A percentile compares a stretch with the other conserved stretches of the same genome.
phyloP scores from a whole-genome alignment of 75 land plant genomes.

The Isoetes taiwanensis region DNA sequence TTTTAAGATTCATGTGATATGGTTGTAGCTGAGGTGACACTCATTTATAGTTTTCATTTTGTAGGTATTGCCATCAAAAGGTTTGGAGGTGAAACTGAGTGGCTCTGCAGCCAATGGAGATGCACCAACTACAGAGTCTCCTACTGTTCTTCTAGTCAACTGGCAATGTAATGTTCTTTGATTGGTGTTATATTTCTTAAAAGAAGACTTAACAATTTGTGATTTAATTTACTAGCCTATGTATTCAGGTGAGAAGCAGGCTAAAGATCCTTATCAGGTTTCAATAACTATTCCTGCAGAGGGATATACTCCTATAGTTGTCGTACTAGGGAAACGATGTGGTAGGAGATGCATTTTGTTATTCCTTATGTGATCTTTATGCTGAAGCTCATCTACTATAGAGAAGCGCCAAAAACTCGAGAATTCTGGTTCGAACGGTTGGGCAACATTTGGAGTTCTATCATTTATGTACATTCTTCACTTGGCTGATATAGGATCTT shows the following conservation, averaged over 20 bases:
- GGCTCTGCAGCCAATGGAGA: conserved; percentile 48
- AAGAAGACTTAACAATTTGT: conserved; percentile 2
- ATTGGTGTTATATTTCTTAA: conserved; percentile 8
- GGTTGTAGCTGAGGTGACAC: not conserved
- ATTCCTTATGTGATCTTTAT: no score
- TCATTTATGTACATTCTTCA: no score
- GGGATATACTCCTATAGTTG: conserved; percentile 51
- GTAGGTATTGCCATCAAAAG: conserved; percentile 47
- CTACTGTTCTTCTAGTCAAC: conserved; percentile 36
- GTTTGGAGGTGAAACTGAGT: conserved; percentile 40
- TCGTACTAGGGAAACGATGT: conserved; percentile 60
- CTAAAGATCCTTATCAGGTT: conserved; percentile 46
- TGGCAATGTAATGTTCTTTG: conserved; percentile 52
- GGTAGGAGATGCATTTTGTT: no score
- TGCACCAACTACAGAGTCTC: conserved; percentile 68
- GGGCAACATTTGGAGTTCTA: no score
- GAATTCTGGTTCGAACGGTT: no score
- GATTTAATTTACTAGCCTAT: not conserved
- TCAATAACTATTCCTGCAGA: conserved; percentile 50
- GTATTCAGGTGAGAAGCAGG: conserved; percentile 47
- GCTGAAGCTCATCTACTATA: no score
- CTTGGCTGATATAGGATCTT: no score
- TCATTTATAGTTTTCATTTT: not conserved
- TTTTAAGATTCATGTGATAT: not conserved
- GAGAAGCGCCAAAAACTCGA: no score